Evolutionary conservation across 352 stramenopile genomes (phyloP), one percentile per base, ranked within the genome.

Genomic region (Globisporangium rhizosaccharum): DNA sequence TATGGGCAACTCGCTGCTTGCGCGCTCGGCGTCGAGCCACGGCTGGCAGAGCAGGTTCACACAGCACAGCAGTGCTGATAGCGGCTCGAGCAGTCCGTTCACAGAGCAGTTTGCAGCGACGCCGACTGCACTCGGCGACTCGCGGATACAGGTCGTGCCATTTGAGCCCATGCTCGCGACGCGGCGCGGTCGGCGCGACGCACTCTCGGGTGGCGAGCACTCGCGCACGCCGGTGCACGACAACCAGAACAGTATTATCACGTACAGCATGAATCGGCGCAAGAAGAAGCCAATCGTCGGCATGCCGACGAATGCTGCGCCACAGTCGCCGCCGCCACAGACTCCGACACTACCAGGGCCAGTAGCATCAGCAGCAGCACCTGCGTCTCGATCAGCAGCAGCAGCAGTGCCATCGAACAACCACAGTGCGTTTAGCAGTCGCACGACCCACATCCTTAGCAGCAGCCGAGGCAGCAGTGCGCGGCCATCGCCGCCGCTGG

Each of bases 251-350:
- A 83, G 73, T 56, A 79, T 85, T 51, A 78, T 85, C 60, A 62
- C 59, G 8, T 85, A 85, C 56, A 83, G 62, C 53, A 61, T 83
- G 48, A 82, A 83, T 57, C 81, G 79, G 67, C 72, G 72, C 63
- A 83, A 83, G 63, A 76, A 83, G 65, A 78, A 78, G 57, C 66
- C 67, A 59, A 59, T 85, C 42, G 70, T 63, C 41, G 72, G 70
- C 1, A 78, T 75, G 44, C 72, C 75, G 26, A 53, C 76, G 25
- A 65, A 61, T 18, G 63, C 71, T 23, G 36, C 37, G 6, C 37
- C 57, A 15, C 12, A 14, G 26, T 52, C 36, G 25, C 55, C 56
- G 20, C 39, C 36, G 36, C 25, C 45, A 33, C 57, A 39, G 30
- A 39, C 37, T 8, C 33, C 14, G 15, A 28, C 55, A 26, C 56